phyloP scores from a whole-genome alignment of 179 eudicot genomes.

The Carnegiea gigantea region DNA sequence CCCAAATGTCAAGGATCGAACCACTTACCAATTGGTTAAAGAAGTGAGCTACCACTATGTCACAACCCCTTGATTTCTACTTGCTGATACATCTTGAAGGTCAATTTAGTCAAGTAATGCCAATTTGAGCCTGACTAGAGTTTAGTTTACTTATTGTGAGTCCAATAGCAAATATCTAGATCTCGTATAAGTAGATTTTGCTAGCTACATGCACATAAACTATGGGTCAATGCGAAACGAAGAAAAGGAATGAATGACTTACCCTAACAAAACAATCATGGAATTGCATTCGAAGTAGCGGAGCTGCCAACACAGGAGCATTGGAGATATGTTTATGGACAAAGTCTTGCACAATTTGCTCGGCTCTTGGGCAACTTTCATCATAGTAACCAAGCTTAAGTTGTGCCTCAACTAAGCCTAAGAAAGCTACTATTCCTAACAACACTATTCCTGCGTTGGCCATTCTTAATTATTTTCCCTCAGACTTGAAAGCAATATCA shows the following conservation, averaged over 20 bases:
- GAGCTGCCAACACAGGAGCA: conserved; percentile 40
- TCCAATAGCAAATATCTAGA: too few relatives aligned
- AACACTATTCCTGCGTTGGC: conserved; percentile 20
- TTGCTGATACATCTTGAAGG: too few relatives aligned
- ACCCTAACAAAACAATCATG: conserved; percentile 55
- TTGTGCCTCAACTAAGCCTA: conserved; percentile 33
- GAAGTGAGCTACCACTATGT: too few relatives aligned
- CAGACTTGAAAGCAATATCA: background rate
- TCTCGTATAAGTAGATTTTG: too few relatives aligned
- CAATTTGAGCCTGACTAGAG: too few relatives aligned
- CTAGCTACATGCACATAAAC: too few relatives aligned
- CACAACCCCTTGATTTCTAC: too few relatives aligned
- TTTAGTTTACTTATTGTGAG: too few relatives aligned
- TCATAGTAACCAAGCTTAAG: conserved; percentile 33
- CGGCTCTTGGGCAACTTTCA: conserved; percentile 42
- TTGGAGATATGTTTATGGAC: conserved; percentile 33
- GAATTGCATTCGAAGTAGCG: conserved; percentile 40
- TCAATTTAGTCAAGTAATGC: too few relatives aligned
- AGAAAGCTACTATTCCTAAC: conserved; percentile 15
- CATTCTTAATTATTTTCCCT: conserved; percentile 16
- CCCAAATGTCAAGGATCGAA: too few relatives aligned
- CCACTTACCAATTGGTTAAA: too few relatives aligned
- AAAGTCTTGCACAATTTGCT: conserved; percentile 33
- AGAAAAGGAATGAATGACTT: background rate
- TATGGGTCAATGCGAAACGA: background rate